Percentiles rank a stretch among this genome's conserved stretches.
Evolutionary conservation across 371 early-diverging fungal genomes (phyloP).

Genomic region (Haplosporangium sp.): DNA sequence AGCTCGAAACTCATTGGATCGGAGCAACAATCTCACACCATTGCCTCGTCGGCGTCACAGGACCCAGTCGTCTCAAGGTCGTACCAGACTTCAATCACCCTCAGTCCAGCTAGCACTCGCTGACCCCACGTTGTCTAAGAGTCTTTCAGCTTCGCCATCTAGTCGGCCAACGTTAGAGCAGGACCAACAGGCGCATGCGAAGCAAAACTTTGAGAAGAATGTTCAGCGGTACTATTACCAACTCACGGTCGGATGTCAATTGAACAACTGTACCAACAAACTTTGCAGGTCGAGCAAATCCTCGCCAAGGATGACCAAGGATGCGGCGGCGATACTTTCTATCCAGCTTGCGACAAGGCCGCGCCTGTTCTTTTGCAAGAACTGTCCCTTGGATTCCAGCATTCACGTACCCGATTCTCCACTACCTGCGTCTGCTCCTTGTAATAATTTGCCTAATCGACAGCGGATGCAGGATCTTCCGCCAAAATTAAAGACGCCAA

Average conservation of each 20-base stretch:
- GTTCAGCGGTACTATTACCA: conserved; percentile 63
- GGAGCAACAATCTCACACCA: background rate
- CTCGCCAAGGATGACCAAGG: conserved; percentile 59
- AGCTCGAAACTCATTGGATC: background rate
- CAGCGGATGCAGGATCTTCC: conserved; percentile 10
- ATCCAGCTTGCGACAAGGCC: conserved; percentile 69
- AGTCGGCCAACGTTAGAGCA: conserved; percentile 19
- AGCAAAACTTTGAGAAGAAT: conserved; percentile 34
- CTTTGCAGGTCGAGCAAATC: conserved; percentile 63
- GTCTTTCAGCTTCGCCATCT: conserved; percentile 38
- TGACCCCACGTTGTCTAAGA: conserved; percentile 41
- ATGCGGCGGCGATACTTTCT: conserved; percentile 71
- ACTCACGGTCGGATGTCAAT: conserved; percentile 67
- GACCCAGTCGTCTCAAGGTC: conserved; percentile 23
- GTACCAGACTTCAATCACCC: conserved; percentile 20
- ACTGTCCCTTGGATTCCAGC: conserved; percentile 59
- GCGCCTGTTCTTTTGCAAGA: conserved; percentile 60
- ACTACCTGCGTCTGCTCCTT: conserved; percentile 3
- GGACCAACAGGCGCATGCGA: conserved; percentile 32
- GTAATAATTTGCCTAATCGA: background rate
- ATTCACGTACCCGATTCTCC: conserved; percentile 46
- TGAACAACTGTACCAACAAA: conserved; percentile 57
- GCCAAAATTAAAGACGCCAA: conserved; percentile 7
- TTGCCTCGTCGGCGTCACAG: conserved; percentile 25
- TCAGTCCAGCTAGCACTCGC: conserved; percentile 49